phyloP scores from a whole-genome alignment of 768 basidiomycete species.

The Trametes punicea region DNA sequence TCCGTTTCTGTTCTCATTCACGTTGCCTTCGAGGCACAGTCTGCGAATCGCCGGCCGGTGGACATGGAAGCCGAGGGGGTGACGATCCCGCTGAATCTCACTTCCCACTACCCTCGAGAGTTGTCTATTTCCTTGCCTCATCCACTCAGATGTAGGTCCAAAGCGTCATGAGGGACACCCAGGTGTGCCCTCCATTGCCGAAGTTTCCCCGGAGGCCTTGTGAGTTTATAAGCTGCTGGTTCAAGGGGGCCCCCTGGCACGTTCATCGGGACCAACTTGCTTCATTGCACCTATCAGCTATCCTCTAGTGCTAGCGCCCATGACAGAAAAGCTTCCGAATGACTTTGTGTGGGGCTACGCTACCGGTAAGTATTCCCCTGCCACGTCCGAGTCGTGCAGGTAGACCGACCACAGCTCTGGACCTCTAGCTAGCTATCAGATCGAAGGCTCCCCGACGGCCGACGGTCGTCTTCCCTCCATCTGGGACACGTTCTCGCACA shows the following conservation, averaged over 20 bases:
- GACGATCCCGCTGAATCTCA: neutral
- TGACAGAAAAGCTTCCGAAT: conserved; percentile 37
- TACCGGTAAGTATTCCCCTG: conserved; percentile 43
- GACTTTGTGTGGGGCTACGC: conserved; percentile 71
- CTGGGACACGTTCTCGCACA: conserved; percentile 49
- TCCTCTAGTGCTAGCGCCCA: neutral
- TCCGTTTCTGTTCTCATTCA: no score
- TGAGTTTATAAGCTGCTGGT: neutral
- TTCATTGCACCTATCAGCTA: neutral
- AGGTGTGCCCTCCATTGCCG: neutral
- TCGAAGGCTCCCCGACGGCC: conserved; percentile 42
- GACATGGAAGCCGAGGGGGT: no score
- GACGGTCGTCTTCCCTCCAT: conserved; percentile 41
- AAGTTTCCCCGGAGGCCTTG: conserved; percentile 1
- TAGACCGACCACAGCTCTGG: neutral
- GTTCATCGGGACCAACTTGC: neutral
- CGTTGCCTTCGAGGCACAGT: no score
- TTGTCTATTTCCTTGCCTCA: neutral
- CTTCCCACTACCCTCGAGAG: neutral
- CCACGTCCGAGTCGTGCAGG: neutral
- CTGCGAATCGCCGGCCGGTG: no score
- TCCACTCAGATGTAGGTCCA: neutral
- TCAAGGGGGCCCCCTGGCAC: neutral
- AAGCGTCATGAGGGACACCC: conserved; percentile 2
- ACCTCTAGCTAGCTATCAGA: conserved; percentile 41